Evolutionary conservation across 192 early-diverging fungal species (phyloP).

Genomic region (Entomortierella lignicola): DNA sequence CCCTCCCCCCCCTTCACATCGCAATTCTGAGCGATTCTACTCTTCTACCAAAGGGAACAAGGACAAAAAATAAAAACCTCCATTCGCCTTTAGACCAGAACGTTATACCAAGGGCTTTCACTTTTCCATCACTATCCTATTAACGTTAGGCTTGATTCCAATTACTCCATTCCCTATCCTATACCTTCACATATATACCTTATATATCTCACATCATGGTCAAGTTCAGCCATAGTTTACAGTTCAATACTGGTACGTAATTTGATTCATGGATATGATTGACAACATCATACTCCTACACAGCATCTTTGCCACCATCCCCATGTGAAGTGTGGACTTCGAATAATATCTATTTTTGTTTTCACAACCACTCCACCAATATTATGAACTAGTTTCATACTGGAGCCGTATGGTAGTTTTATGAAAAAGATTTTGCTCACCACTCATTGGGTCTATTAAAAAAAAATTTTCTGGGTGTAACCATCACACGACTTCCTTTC

Average conservation of each 20-base stretch:
- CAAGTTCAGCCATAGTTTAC: conserved; percentile 87
- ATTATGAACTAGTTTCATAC: too few relatives aligned
- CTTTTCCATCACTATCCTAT: not conserved
- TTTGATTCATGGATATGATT: not conserved
- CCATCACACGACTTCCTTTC: conserved; percentile 48
- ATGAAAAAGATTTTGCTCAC: too few relatives aligned
- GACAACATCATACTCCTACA: not conserved
- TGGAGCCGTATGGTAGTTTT: too few relatives aligned
- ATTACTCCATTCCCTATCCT: not conserved
- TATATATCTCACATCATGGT: conserved; percentile 51
- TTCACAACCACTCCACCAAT: too few relatives aligned
- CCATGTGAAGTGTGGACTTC: too few relatives aligned
- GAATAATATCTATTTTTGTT: too few relatives aligned
- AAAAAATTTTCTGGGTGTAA: too few relatives aligned
- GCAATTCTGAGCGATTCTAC: not conserved
- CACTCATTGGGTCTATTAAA: too few relatives aligned
- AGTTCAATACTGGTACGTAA: conserved; percentile 74
- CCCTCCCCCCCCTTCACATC: not conserved
- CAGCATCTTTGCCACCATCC: not conserved
- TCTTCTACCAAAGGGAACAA: not conserved
- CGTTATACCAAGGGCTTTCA: too few relatives aligned
- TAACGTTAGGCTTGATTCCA: too few relatives aligned
- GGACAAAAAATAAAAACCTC: not conserved
- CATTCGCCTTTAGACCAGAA: too few relatives aligned
- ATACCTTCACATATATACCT: not conserved